Evolutionary conservation across 208 protist genomes (phyloP), one percentile per base, ranked within the genome.

Genomic region (Acanthamoeba divionensis): DNA sequence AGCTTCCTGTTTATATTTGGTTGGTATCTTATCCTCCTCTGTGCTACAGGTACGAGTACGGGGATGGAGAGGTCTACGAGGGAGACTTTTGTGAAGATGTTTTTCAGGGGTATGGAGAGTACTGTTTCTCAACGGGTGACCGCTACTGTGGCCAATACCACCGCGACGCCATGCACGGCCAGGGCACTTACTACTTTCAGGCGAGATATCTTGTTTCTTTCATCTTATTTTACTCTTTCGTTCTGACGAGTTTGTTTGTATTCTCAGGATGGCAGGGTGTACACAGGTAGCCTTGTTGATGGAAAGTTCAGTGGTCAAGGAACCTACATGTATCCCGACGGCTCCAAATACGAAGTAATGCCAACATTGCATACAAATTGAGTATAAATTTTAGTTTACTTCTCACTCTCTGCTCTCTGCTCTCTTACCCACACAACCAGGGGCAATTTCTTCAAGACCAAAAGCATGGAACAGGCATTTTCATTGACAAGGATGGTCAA

Each of bases 71-170:
- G 71, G 50, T 21, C 41, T 82, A 82, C 47, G 71, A 82, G 71
- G 71, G 71, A 21, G 12, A 82, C 71, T 82, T 82, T 21, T 41
- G 21, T n/a, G 41, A 55, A 41, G 71, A 82, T 33, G 31, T 82
- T 15, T 57, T 82, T 10, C 71, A 82, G 29, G 71, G 71, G 29
- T 82, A 82, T 33, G 71, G 71, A 26, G 71, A 82, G 47, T 82
- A 82, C 47, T 24, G 10, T 15, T 82, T 82, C 24, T 10, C 71
- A 15, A 29, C 3, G 4, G 71, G 71, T 48, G 71, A 82, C 47
- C 7, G 50, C 6, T 82, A 82, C 71, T 60, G 57, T 26, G 71
- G 71, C 71, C 44, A 82, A 48, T 82, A 82, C 71, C n/a, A 18
- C 1, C 50, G 57, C 71, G 71, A 82, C 71, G 26, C 33, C 45